Evolutionary conservation across 2,329 filamentous ascomycete genomes (phyloP), one percentile per base, ranked within the genome.

Genomic region (Trichoderma sp.): DNA sequence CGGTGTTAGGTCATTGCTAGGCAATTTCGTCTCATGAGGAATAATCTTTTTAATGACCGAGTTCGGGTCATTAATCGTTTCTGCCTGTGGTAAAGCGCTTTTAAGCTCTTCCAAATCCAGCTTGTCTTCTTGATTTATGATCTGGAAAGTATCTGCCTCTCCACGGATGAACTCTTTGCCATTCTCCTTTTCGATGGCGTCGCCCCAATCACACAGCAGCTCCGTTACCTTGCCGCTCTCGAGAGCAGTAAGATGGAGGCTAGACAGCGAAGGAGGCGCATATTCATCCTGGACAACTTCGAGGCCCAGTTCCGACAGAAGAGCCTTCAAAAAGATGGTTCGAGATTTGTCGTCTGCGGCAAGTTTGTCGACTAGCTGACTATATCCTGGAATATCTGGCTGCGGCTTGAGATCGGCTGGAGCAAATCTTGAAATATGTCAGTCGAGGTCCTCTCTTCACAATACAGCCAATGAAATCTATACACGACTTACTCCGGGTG

Each of bases 271-370:
- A 13, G 93, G 93, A 77, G 93, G 86, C 72, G 86, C 84, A 72
- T 88, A 84, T 72, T 86, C 84, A 58, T 92, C 88, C 71, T 89
- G 83, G 76, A 87, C 92, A 63, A 94, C 89, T 68, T 90, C 86
- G n/a, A 99, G 84, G 1, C 92, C 93, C 12, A 99, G 84, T 75
- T 95, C 97, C 17, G 80, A 78, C 27, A 99, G 81, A 71, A 92
- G 92, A 13, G 91, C 90, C 72, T 90, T 93, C 70, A 98, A 79
- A 73, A 99, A 97, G 52, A 84, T 82, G 6, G 87, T 84, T 52
- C 95, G 88, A 19, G 87, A 82, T 35, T 85, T 83, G 72, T 98
- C 92, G 70, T 93, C 89, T 7, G 84, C 84, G 13, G 85, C 81
- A 29, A 99, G 82, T 13, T 83, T 84, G 19, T 89, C 84, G 42